Conservation (phyloP, 495 filamentous ascomycete genomes). For the Tuber brumale region DNA sequence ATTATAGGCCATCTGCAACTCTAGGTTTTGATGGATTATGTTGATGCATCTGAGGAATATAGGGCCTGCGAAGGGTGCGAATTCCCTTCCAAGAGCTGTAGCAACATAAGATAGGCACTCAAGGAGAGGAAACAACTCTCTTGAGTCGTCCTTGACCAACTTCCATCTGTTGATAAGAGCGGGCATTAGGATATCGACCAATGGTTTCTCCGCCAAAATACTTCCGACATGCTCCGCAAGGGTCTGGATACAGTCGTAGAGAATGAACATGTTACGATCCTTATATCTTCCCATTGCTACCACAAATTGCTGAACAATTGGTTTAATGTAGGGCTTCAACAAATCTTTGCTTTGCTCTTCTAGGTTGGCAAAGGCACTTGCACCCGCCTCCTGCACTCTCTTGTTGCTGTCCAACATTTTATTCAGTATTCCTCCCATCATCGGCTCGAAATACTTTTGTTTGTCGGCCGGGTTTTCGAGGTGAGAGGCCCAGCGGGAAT, state of each 20-base stretch:
- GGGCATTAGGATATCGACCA: conserved; percentile 85
- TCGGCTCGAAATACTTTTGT: conserved; percentile 78
- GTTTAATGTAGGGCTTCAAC: conserved; percentile 74
- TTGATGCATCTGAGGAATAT: conserved; percentile 80
- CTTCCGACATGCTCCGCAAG: conserved; percentile 85
- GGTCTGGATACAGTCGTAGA: conserved; percentile 98
- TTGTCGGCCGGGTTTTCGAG: conserved; percentile 59
- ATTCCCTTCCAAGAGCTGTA: conserved; percentile 72
- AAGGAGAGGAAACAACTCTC: conserved; percentile 87
- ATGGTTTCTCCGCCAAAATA: conserved; percentile 65
- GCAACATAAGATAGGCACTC: conserved; percentile 95
- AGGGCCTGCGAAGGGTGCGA: conserved; percentile 73
- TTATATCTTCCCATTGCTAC: conserved; percentile 91
- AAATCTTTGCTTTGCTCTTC: conserved; percentile 84
- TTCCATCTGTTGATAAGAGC: conserved; percentile 86
- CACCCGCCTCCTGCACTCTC: conserved; percentile 92
- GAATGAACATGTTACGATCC: conserved; percentile 96
- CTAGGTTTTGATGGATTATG: conserved; percentile 85
- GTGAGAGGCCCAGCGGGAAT: conserved; percentile 86
- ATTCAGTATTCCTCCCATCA: conserved; percentile 93
- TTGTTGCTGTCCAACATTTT: conserved; percentile 97
- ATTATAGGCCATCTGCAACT: conserved; percentile 61
- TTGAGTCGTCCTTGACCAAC: conserved; percentile 76
- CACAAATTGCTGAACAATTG: conserved; percentile 89
- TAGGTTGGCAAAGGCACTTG: conserved; percentile 90